Conservation (phyloP, 495 filamentous ascomycete species). For the Penicillium bovifimosum region DNA sequence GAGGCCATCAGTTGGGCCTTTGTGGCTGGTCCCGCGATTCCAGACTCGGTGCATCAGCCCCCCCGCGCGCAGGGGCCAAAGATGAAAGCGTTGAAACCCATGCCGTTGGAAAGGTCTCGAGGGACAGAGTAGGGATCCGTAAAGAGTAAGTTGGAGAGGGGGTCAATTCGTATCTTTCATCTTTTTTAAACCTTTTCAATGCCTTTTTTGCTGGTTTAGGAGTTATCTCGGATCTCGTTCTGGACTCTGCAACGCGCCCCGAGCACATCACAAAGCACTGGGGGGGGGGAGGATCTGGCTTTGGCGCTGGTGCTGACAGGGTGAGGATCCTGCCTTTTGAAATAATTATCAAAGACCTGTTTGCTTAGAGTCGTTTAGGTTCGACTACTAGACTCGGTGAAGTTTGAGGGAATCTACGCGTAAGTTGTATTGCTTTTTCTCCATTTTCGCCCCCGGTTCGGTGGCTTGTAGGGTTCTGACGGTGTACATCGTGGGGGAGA, state of each 20-base stretch:
- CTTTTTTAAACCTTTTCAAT: background rate
- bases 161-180: background rate
- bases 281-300: background rate
- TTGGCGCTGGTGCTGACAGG: background rate
- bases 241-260: constrained; percentile 1
- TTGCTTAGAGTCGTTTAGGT: background rate
- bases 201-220: background rate
- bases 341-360: background rate
- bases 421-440: background rate
- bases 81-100: background rate
- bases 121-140: background rate
- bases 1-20: constrained; percentile 2
- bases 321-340: background rate
- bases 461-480: background rate
- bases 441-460: background rate
- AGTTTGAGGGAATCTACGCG: background rate
- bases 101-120: background rate
- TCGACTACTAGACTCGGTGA: background rate
- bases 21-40: constrained; percentile 5
- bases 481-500: background rate
- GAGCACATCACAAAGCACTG: background rate
- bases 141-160: too few species aligned
- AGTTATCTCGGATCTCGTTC: background rate
- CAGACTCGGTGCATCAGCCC: constrained; percentile 4
- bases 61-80: constrained; percentile 6